Conservation (phyloP, 257 asterid species). For the Nicotiana paniculata region DNA sequence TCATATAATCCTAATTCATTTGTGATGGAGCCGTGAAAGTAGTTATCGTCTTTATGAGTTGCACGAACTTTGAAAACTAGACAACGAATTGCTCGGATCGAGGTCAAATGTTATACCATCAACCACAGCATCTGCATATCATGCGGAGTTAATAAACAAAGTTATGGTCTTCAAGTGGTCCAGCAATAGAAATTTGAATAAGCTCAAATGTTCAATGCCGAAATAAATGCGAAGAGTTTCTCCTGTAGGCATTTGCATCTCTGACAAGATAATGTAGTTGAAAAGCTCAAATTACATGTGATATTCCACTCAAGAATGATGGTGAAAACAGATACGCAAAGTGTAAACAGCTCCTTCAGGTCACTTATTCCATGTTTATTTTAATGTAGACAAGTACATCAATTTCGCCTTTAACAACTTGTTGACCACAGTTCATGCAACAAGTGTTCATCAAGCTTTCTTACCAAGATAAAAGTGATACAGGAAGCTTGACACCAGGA, state of each 20-base stretch:
- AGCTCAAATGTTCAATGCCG: not conserved
- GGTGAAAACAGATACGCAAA: not conserved
- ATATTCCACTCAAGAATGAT: not conserved
- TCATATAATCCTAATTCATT: too few relatives aligned
- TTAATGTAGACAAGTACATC: not conserved
- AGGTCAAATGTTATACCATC: not conserved
- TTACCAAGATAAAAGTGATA: constrained; percentile 1
- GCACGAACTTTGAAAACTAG: not conserved
- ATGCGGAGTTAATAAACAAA: not conserved
- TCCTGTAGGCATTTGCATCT: not conserved
- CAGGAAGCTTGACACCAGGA: constrained; percentile 3
- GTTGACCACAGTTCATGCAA: not conserved
- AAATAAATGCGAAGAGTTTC: not conserved
- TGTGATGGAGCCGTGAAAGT: too few relatives aligned
- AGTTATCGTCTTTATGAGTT: too few relatives aligned
- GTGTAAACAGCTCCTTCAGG: not conserved
- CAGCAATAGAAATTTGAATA: not conserved
- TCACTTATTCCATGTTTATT: not conserved
- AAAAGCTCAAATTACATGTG: not conserved
- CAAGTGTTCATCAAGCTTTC: not conserved
- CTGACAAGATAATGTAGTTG: not conserved
- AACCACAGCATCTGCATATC: not conserved
- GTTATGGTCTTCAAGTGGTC: not conserved
- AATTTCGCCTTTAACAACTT: not conserved
- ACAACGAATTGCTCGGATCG: not conserved